phyloP scores from a whole-genome alignment of 23 red algal genomes.

The Gracilariopsis chorda region DNA sequence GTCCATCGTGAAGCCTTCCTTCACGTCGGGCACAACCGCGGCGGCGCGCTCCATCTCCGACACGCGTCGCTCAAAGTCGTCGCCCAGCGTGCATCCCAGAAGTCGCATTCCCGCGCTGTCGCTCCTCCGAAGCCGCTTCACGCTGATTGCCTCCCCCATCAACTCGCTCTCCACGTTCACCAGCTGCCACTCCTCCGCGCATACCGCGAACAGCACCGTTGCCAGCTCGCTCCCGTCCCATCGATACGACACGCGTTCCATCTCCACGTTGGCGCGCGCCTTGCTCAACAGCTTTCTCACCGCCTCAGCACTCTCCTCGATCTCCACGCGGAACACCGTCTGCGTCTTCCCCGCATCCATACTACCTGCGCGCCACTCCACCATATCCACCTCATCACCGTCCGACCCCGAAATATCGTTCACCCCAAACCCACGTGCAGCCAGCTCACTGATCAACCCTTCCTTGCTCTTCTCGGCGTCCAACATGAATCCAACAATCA shows the following conservation, averaged over 20 bases:
- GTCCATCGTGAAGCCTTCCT: neutral
- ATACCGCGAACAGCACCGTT: neutral
- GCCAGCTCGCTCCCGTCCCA: constrained; percentile 4
- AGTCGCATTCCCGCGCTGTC: neutral
- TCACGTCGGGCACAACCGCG: constrained; percentile 1
- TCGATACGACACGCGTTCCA: constrained; percentile 30
- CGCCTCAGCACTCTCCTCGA: constrained; percentile 1
- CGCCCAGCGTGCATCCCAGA: neutral
- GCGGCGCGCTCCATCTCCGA: neutral
- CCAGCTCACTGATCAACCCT: neutral
- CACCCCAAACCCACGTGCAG: neutral
- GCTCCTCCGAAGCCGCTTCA: constrained; percentile 4
- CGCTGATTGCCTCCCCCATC: constrained; percentile 26
- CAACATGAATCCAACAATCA: neutral
- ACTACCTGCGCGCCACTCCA: neutral
- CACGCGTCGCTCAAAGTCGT: neutral
- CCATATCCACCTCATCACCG: neutral
- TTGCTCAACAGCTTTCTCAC: constrained; percentile 32
- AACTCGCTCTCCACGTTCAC: constrained; percentile 24
- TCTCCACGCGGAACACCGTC: constrained; percentile 14
- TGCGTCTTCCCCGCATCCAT: neutral
- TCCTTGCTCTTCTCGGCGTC: neutral
- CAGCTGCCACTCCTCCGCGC: constrained; percentile 34
- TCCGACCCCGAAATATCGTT: neutral
- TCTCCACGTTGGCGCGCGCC: neutral